Base-by-base conservation (phyloP, 768 basidiomycete genomes). In the Boletus patriciae region DNA sequence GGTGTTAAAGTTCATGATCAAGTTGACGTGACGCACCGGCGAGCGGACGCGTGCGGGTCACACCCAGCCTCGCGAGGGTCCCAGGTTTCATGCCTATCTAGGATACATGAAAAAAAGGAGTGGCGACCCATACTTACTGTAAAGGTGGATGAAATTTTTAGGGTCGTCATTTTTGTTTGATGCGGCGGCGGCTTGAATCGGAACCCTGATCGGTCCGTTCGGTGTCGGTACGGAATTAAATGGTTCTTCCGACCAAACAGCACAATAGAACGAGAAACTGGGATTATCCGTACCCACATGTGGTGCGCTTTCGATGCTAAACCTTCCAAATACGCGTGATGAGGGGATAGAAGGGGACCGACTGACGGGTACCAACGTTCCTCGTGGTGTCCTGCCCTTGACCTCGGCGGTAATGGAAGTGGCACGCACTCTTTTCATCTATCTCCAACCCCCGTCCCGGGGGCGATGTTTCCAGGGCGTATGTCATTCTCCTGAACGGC, bases 351-450 rank as follows among this genome's bases (percentile, higher is more conserved):
- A 47, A 50, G 59, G 47, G 27, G 25, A 36, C 49, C 33, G 15
- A 31, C 31, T 45, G 50, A 42, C 38, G 56, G 62, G 19, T 43
- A 48, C 41, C 31, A 53, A n/a, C 15, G 52, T 25, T 34, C 66
- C 67, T 66, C 65, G 64, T 63, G 64, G 51, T 58, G 34, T 55
- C 66, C 66, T 68, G 67, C 63, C 65, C 54, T 60, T 51, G 60
- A 43, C 49, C 54, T 54, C 57, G 64, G 54, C 29, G 41, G n/a
- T 40, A 40, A 8, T 40, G 54, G 38, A 15, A 52, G 51, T 50
- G 49, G 25, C 25, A 53, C 46, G 52, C 51, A 59, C 36, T 19
- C 15, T 18, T 60, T 55, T 55, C 48, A 36, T 57, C 51, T 43
- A 61, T 61, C 58, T 56, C 40, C 42, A 57, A 48, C 34, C 29